Conservation (phyloP, 2,329 filamentous ascomycete genomes). For the Dactylella cylindrospora region DNA sequence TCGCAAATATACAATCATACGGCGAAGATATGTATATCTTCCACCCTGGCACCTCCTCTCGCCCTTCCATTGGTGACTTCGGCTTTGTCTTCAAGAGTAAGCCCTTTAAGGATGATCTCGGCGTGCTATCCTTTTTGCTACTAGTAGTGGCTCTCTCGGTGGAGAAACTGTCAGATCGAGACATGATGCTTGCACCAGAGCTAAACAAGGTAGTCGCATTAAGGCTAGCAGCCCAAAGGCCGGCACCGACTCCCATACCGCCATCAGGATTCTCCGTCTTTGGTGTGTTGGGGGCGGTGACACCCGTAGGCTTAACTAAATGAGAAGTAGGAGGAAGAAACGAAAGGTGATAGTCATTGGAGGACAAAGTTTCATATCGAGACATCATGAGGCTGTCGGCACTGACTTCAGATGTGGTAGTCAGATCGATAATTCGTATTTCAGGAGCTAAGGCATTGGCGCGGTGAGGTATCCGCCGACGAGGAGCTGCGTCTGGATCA, state of each 20-base stretch:
- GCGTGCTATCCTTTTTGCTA: slow-evolving; percentile 26
- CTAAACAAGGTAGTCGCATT: slow-evolving; percentile 85
- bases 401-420: slow-evolving; percentile 78
- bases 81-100: slow-evolving; percentile 28
- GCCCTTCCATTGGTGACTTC: slow-evolving; percentile 51
- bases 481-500: slow-evolving; percentile 51
- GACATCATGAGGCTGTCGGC: slow-evolving; percentile 83
- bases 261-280: slow-evolving; percentile 72
- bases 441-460: slow-evolving; percentile 84
- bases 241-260: slow-evolving; percentile 59
- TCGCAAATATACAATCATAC: slow-evolving; percentile 91
- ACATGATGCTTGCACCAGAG: slow-evolving; percentile 73
- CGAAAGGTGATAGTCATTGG: slow-evolving; percentile 87
- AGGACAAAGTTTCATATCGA: slow-evolving; percentile 79
- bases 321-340: slow-evolving; percentile 69
- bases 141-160: slow-evolving; percentile 22
- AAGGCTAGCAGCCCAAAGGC: slow-evolving; percentile 87
- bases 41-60: slow-evolving; percentile 58
- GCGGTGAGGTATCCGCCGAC: slow-evolving; percentile 56
- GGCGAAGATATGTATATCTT: slow-evolving; percentile 96
- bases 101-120: slow-evolving; percentile 36
- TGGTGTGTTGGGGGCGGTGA: slow-evolving; percentile 65
- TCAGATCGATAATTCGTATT: slow-evolving; percentile 83
- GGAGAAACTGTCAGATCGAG: slow-evolving; percentile 38
- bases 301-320: slow-evolving; percentile 58